Conservation (phyloP, 2,329 filamentous ascomycete genomes). For the Penicillium sp. region DNA sequence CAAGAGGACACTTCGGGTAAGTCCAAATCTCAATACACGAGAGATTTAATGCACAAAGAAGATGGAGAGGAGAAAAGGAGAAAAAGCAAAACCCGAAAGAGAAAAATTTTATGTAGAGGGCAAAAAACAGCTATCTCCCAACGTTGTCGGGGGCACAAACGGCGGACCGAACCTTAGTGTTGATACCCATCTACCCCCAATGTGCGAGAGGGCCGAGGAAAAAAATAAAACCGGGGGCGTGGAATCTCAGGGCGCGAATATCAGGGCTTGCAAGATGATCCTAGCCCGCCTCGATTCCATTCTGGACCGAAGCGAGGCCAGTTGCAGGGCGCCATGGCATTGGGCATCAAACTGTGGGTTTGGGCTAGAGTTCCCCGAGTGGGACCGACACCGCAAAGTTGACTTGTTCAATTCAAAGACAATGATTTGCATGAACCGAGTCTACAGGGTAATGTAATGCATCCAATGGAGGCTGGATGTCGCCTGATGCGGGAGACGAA, state of each 20-base stretch:
- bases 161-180: slow-evolving; percentile 28
- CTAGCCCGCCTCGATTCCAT: slow-evolving; percentile 22
- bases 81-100: slow-evolving; percentile 4
- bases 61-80: slow-evolving; percentile 13
- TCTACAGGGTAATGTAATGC: background rate
- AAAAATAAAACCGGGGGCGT: background rate
- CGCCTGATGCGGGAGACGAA: slow-evolving; percentile 5
- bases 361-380: slow-evolving; percentile 19
- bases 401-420: slow-evolving; percentile 25
- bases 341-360: slow-evolving; percentile 27
- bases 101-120: slow-evolving; percentile 11
- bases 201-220: slow-evolving; percentile 15
- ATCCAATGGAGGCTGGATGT: background rate
- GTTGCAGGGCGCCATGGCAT: slow-evolving; percentile 25
- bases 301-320: slow-evolving; percentile 23
- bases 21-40: slow-evolving; percentile 23
- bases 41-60: slow-evolving; percentile 2
- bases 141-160: slow-evolving; percentile 10
- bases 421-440: slow-evolving; percentile 1
- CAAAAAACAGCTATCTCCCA: slow-evolving; percentile 9
- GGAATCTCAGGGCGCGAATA: background rate
- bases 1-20: slow-evolving; percentile 31
- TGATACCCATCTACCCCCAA: slow-evolving; percentile 23
- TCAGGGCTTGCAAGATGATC: slow-evolving; percentile 13
- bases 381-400: slow-evolving; percentile 16